These are phyloP conservation scores for Debaryomyces maramus DNA, from an alignment of 805 yeast genomes.

Conservation along the genomic window DNA sequence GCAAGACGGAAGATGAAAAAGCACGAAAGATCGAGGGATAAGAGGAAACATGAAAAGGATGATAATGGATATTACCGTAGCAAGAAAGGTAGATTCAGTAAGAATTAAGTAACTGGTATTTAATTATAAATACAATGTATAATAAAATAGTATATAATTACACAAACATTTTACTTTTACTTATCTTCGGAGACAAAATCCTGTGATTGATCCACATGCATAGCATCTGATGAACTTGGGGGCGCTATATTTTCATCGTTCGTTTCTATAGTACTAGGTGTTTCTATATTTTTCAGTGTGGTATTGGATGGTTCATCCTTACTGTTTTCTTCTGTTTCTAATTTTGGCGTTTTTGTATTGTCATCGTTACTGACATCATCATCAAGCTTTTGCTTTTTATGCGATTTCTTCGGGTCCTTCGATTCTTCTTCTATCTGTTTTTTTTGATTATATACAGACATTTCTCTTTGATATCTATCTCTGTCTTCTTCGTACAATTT, in stretches of 20 bases:
- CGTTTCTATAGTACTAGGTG: neutral
- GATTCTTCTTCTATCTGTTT: slow-evolving; percentile 17
- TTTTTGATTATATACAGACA: slow-evolving; percentile 51
- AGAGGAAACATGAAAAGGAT: slow-evolving; percentile 72
- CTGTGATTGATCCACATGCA: neutral
- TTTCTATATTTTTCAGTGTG: neutral
- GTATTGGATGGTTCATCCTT: neutral
- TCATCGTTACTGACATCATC: slow-evolving; percentile 2
- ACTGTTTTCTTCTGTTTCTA: slow-evolving; percentile 1
- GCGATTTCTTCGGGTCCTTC: slow-evolving; percentile 6
- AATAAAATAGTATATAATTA: no score
- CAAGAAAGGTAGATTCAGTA: slow-evolving; percentile 48
- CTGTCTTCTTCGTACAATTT: slow-evolving; percentile 78
- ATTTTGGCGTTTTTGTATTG: slow-evolving; percentile 1
- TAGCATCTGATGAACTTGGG: neutral
- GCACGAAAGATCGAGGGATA: slow-evolving; percentile 73
- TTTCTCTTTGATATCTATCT: slow-evolving; percentile 69
- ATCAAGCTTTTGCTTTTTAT: slow-evolving; percentile 15
- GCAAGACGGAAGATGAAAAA: slow-evolving; percentile 76
- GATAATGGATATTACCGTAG: slow-evolving; percentile 73
- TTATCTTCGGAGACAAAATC: no score
- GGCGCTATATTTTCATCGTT: neutral
- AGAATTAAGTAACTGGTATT: no score
- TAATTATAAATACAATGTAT: no score
- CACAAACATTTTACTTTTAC: no score